Conservation (phyloP, 495 filamentous ascomycete species). For the Amorphotheca resinae region DNA sequence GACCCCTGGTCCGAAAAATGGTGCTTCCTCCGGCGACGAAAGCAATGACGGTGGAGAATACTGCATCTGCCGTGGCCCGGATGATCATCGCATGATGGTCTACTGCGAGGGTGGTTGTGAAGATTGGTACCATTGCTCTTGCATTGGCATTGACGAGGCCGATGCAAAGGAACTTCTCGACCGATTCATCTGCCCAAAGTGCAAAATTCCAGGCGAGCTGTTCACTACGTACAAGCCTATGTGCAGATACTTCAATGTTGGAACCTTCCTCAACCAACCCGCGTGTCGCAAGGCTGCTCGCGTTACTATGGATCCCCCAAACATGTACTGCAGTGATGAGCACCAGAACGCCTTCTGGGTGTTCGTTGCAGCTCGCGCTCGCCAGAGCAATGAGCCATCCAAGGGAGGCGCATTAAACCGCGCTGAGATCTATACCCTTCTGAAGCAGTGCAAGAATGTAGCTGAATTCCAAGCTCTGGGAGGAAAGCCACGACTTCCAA, state of each 20-base stretch:
- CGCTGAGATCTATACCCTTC: slow-evolving; percentile 43
- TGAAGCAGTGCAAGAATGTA: slow-evolving; percentile 33
- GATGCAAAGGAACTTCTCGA: slow-evolving; percentile 45
- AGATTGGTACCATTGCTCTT: slow-evolving; percentile 64
- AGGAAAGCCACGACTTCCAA: slow-evolving; percentile 21
- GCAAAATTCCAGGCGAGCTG: slow-evolving; percentile 37
- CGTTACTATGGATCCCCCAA: slow-evolving; percentile 29
- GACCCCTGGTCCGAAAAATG: slow-evolving; percentile 3
- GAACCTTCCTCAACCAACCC: slow-evolving; percentile 1
- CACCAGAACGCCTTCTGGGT: slow-evolving; percentile 35
- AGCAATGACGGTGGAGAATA: slow-evolving; percentile 42
- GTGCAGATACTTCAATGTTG: slow-evolving; percentile 37
- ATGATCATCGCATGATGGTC: slow-evolving; percentile 70
- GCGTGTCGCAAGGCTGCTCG: slow-evolving; percentile 52
- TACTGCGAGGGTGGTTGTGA: slow-evolving; percentile 59
- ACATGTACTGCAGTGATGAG: slow-evolving; percentile 61
- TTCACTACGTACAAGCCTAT: slow-evolving; percentile 58
- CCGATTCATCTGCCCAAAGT: slow-evolving; percentile 57
- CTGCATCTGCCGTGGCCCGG: slow-evolving; percentile 58
- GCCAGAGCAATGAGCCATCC: slow-evolving; percentile 10
- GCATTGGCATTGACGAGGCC: slow-evolving; percentile 47
- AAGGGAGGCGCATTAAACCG: slow-evolving; percentile 13
- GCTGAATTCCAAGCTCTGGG: slow-evolving; percentile 47
- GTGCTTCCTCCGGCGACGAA: slow-evolving; percentile 20
- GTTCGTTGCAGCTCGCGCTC: slow-evolving; percentile 37